Evolutionary conservation across 2,329 filamentous ascomycete genomes (phyloP), one percentile per base, ranked within the genome.

Genomic region (Penicillium polonicum): DNA sequence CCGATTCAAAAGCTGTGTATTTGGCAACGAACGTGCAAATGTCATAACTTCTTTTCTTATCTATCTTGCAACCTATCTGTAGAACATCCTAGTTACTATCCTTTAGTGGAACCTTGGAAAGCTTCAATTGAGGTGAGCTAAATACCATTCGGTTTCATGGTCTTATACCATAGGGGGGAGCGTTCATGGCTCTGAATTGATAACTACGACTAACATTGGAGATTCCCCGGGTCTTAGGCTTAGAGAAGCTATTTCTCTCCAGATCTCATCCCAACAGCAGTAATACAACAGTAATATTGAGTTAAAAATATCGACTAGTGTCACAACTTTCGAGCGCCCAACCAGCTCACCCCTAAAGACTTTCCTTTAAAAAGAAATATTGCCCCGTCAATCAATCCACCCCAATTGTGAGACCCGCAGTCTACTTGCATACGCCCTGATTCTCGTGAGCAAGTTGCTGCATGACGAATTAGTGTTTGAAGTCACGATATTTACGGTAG

Each of bases 381-480:
- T 23, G 5, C 17, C 29, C 27, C 6, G 5, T 17, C 29, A 33
- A 9, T 21, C 9, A 52, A 33, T 33, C n/a, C 6, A 25, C 23
- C 10, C 3, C 19, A 19, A 27, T 15, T 2, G 4, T 12, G 12
- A 10, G 21, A 19, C 4, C 17, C 31, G 12, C 2, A 13, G 12
- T 38, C 23, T 48, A 48, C 35, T 21, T 48, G 33, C 51, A 53
- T 4, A 38, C 42, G 1, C 51, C 51, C 9, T 48, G 23, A 13
- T 15, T 38, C 10, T 53, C 51, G 8, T 44, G 42, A 29, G 42
- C 42, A 53, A 53, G 38, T 53, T 53, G 51, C 51, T 53, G 19
- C 12, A 31, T 12, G 13, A 15, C 12, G 23, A 3, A 13, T 53
- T 17, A 53, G 42, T 9, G 1, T 31, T 23, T 13, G n/a, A 21